Percentiles rank a stretch among this genome's conserved stretches.
Evolutionary conservation across 805 yeast genomes (phyloP).

Genomic region (Jamesozyma jinghongensis): DNA sequence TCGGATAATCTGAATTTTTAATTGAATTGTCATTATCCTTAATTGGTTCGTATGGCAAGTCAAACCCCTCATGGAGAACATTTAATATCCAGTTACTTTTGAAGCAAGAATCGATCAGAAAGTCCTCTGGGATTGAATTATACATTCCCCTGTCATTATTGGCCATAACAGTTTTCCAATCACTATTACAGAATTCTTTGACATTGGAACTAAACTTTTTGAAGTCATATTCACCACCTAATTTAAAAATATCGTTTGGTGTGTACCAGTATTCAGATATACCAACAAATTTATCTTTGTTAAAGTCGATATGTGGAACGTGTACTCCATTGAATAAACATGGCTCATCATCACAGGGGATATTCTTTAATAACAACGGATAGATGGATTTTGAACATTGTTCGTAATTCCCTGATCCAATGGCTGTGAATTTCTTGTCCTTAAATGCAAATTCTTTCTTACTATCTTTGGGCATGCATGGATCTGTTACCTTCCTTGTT

Average conservation of each 20-base stretch:
- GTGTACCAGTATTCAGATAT: constrained; percentile 97
- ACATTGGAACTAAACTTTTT: constrained; percentile 57
- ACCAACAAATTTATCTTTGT: constrained; percentile 77
- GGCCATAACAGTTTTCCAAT: constrained; percentile 53
- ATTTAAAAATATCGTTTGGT: constrained; percentile 78
- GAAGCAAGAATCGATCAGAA: constrained; percentile 73
- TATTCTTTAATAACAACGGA: constrained; percentile 66
- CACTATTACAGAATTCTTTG: constrained; percentile 61
- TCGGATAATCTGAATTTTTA: constrained; percentile 31
- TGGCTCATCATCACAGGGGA: constrained; percentile 81
- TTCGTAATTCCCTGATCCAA: constrained; percentile 74
- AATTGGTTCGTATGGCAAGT: constrained; percentile 62
- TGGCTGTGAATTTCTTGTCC: constrained; percentile 39
- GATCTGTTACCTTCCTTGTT: constrained; percentile 46
- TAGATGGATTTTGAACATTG: constrained; percentile 62
- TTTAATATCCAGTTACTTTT: constrained; percentile 92
- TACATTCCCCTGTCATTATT: constrained; percentile 48
- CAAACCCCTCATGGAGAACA: constrained; percentile 86
- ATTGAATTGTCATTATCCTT: constrained; percentile 14
- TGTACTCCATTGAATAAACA: constrained; percentile 94
- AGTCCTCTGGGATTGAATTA: constrained; percentile 45
- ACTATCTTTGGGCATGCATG: constrained; percentile 70
- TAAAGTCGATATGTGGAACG: constrained; percentile 79
- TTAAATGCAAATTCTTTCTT: constrained; percentile 38
- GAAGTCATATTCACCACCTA: constrained; percentile 85